A percentile compares a stretch with the other conserved stretches of the same genome.
Evolutionary conservation across 2,329 filamentous ascomycete species (phyloP).

Genomic region (Tolypocladium guangdongense): DNA sequence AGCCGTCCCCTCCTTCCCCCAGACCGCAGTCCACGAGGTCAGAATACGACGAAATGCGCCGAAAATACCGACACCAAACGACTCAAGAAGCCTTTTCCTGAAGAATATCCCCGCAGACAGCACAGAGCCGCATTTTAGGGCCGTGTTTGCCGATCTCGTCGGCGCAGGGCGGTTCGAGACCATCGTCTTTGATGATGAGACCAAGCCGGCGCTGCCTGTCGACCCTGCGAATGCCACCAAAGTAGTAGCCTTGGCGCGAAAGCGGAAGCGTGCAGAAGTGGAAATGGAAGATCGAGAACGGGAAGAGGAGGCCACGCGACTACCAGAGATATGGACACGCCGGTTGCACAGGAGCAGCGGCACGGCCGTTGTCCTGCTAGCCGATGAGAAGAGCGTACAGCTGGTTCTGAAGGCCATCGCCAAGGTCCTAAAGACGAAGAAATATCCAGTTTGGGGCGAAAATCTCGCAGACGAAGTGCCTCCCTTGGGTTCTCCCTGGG

Average conservation of each 20-base stretch:
- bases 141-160: conserved; percentile 63
- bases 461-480: conserved; percentile 46
- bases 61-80: conserved; percentile 61
- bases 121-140: conserved; percentile 64
- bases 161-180: conserved; percentile 69
- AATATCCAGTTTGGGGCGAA: conserved; percentile 58
- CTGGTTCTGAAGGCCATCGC: conserved; percentile 64
- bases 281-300: conserved; percentile 43
- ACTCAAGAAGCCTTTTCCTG: conserved; percentile 75
- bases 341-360: conserved; percentile 62
- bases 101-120: conserved; percentile 82
- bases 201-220: conserved; percentile 27
- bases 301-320: conserved; percentile 45
- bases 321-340: conserved; percentile 67
- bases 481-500: conserved; percentile 43
- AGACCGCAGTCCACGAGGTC: conserved; percentile 63
- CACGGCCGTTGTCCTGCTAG: conserved; percentile 71
- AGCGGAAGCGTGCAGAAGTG: conserved; percentile 31
- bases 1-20: conserved; percentile 48
- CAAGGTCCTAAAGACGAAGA: conserved; percentile 48
- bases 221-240: conserved; percentile 38
- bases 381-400: conserved; percentile 70
- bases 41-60: conserved; percentile 79
- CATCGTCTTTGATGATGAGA: conserved; percentile 61
- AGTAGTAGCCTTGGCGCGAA: conserved; percentile 26